Conservation (phyloP, 2,329 filamentous ascomycete genomes). For the Pseudodiploospora longispora region DNA sequence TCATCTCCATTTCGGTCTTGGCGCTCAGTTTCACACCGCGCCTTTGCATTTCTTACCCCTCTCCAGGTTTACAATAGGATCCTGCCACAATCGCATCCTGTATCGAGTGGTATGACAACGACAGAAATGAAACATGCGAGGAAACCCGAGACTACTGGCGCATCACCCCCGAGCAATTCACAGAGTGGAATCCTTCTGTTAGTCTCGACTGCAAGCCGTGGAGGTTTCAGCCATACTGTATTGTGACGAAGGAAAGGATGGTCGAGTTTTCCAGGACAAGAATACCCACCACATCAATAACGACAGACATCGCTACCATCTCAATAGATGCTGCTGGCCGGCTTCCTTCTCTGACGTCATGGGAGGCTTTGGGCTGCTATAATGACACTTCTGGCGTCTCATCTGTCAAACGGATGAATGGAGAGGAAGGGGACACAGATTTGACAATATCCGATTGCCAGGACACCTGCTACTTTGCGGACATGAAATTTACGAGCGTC, state of each 20-base stretch:
- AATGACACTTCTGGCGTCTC: constrained; percentile 1
- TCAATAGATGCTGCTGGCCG: neutral
- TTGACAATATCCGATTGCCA: constrained; percentile 1
- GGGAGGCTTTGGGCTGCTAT: constrained; percentile 7
- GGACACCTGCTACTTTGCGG: constrained; percentile 1
- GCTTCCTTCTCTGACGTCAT: constrained; percentile 5
- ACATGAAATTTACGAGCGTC: neutral
- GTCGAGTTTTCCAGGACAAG: constrained; percentile 1
- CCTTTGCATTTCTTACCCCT: no score
- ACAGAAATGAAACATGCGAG: constrained; percentile 1
- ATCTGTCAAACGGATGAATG: constrained; percentile 2
- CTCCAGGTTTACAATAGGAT: constrained; percentile 1
- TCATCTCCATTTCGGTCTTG: neutral
- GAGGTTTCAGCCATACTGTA: constrained; percentile 6
- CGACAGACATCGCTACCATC: constrained; percentile 1
- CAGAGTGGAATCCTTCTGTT: constrained; percentile 8
- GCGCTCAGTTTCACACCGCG: neutral
- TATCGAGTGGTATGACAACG: constrained; percentile 4
- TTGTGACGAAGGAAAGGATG: constrained; percentile 5
- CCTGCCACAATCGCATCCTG: constrained; percentile 2
- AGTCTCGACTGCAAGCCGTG: constrained; percentile 8
- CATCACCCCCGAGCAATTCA: constrained; percentile 5
- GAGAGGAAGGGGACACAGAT: neutral
- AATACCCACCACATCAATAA: neutral
- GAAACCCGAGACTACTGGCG: neutral